Conservation (phyloP, 257 asterid genomes). For the Rauvolfia tetraphylla region DNA sequence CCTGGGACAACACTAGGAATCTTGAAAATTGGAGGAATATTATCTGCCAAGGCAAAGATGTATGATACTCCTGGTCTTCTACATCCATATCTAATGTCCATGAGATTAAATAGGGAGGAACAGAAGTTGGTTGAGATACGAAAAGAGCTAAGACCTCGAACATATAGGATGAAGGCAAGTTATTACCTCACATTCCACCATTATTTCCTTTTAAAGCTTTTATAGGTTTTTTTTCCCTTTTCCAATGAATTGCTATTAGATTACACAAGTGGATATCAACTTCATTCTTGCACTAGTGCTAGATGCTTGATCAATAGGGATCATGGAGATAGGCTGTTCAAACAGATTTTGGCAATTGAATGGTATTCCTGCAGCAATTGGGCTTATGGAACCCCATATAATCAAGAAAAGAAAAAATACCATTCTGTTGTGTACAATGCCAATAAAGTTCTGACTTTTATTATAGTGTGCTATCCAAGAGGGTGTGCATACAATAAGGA, state of each 20-base stretch:
- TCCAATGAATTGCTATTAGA: background rate
- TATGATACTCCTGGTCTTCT: conserved; percentile 93
- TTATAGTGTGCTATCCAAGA: background rate
- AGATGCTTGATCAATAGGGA: background rate
- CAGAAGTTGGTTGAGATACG: conserved; percentile 94
- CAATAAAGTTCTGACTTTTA: background rate
- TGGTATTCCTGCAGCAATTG: conserved; percentile 1
- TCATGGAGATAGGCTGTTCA: conserved; percentile 4
- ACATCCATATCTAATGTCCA: conserved; percentile 81
- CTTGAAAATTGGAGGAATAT: conserved; percentile 81
- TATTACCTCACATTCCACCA: conserved; percentile 8
- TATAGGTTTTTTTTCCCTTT: background rate
- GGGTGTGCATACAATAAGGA: background rate
- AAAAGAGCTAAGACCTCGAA: conserved; percentile 87
- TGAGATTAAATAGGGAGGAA: conserved; percentile 82
- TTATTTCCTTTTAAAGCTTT: background rate
- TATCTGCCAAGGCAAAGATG: conserved; percentile 95
- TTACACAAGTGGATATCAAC: background rate
- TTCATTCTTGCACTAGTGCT: background rate
- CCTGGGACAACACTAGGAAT: conserved; percentile 98
- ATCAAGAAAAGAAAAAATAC: background rate
- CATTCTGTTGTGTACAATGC: background rate
- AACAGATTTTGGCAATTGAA: conserved; percentile 6
- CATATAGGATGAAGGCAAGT: conserved; percentile 79
- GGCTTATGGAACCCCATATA: background rate